Evolutionary conservation across 805 yeast species (phyloP).

Genomic region (Lipomyces sp.): DNA sequence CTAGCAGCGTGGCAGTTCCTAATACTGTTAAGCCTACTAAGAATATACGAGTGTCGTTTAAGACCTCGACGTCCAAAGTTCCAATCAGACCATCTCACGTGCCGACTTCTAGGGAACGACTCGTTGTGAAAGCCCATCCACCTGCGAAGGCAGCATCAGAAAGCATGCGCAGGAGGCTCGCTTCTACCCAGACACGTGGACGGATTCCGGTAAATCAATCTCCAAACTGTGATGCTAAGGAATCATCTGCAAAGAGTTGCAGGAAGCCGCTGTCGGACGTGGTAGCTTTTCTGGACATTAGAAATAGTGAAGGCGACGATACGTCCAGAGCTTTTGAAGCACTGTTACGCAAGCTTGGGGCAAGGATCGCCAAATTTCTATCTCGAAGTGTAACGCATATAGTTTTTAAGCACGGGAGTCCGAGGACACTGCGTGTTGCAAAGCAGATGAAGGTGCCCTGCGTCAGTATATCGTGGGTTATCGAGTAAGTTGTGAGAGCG

Average conservation of each 20-base stretch:
- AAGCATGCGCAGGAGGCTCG: background rate
- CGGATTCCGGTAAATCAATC: background rate
- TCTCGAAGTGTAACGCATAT: constrained; percentile 34
- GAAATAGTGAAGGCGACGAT: constrained; percentile 33
- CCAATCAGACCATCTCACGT: constrained; percentile 16
- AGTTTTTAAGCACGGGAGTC: constrained; percentile 35
- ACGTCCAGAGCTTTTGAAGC: constrained; percentile 32
- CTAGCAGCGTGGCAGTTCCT: background rate
- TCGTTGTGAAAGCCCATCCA: background rate
- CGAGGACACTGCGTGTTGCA: constrained; percentile 29
- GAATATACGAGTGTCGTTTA: background rate
- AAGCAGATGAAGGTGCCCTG: constrained; percentile 18
- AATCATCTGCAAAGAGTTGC: background rate
- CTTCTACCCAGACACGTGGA: background rate
- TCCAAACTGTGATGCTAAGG: background rate
- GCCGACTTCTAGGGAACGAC: background rate
- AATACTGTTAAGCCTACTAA: background rate
- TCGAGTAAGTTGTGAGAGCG: constrained; percentile 27
- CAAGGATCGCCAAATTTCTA: constrained; percentile 23
- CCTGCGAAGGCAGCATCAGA: background rate
- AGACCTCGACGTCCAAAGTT: constrained; percentile 8
- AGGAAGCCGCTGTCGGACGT: constrained; percentile 23
- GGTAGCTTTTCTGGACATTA: constrained; percentile 32
- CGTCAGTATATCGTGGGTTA: constrained; percentile 35
- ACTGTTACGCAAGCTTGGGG: constrained; percentile 34